phyloP scores from a whole-genome alignment of 345 rosid species.

The Bruguiera sexangula region DNA sequence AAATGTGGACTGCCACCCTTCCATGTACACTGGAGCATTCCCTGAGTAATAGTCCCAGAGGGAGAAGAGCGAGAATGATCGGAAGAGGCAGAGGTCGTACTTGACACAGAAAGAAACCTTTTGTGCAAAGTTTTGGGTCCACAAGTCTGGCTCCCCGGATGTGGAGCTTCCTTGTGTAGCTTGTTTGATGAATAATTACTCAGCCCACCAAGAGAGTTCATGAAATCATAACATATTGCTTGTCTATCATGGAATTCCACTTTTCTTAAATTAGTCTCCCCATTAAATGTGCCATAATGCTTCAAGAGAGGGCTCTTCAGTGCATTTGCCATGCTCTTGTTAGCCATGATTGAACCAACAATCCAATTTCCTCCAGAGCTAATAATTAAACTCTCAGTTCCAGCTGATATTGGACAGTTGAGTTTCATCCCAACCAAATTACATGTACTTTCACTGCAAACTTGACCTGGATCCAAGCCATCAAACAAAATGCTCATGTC shows the following conservation, averaged over 20 bases:
- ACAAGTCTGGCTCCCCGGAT: slow-evolving; percentile 17
- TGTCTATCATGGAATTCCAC: slow-evolving; percentile 32
- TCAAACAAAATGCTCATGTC: slow-evolving; percentile 35
- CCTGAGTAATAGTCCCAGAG: slow-evolving; percentile 50
- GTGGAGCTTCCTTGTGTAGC: slow-evolving; percentile 21
- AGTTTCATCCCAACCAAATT: slow-evolving; percentile 44
- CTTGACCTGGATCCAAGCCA: slow-evolving; percentile 26
- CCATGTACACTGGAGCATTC: slow-evolving; percentile 79
- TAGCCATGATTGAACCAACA: slow-evolving; percentile 65
- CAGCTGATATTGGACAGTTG: slow-evolving; percentile 49
- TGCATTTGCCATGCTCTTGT: slow-evolving; percentile 62
- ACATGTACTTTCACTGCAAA: slow-evolving; percentile 28
- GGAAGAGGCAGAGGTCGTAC: slow-evolving; percentile 51
- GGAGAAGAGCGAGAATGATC: slow-evolving; percentile 45
- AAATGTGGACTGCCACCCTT: slow-evolving; percentile 62
- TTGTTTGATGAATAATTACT: slow-evolving; percentile 32
- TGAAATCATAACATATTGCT: slow-evolving; percentile 29
- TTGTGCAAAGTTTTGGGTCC: slow-evolving; percentile 28
- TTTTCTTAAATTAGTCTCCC: slow-evolving; percentile 26
- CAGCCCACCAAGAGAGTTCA: slow-evolving; percentile 37
- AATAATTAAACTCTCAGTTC: slow-evolving; percentile 43
- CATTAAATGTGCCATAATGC: slow-evolving; percentile 37
- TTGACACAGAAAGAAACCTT: slow-evolving; percentile 42
- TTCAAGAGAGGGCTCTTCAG: slow-evolving; percentile 57
- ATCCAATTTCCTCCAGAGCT: slow-evolving; percentile 47